Base-by-base conservation (phyloP, 768 basidiomycete species). In the Phylloporus rhodoxanthus region DNA sequence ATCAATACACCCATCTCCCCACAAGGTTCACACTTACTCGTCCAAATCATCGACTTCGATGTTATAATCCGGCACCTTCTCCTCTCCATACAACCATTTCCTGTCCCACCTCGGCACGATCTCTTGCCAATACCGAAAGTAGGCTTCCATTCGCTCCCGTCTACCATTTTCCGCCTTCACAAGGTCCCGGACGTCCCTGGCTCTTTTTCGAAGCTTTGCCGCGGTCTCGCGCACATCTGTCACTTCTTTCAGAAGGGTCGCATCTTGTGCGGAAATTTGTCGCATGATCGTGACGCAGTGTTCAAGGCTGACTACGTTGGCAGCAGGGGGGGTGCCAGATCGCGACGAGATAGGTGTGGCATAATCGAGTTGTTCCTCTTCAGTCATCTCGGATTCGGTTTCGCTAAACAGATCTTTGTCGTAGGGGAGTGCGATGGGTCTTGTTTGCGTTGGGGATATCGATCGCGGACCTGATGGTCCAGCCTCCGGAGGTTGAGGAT, bases 81-180 rank as follows among this genome's bases (percentile, higher is more conserved):
- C 43, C 28, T 56, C 52, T 26, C 54, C 59, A 23, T 58, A 61
- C 28, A 66, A 11, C 66, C 66, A 66, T n/a, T 50, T 10, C 21
- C 55, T 57, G 32, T 57, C 53, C 63, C 67, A 64, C 4, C 5
- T 42, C 2, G 57, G 55, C 11, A 56, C 51, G 5, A 53, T 57
- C 23, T 69, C 52, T 23, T 55, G 54, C 63, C 68, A 68, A 29
- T 65, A 58, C 26, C 49, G 46, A 32, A 61, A 68, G 21, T 55
- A 67, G 8, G 51, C 26, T 17, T 67, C 58, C 56, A 68, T 59
- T 13, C 67, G 50, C 38, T 58, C 58, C 43, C 62, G 50, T 13
- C 67, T 53, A 14, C 54, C 63, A 25, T 13, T 48, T 47, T 67
- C 63, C 0, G 55, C 61, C 41, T 57, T 56, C 1, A 56, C 54